phyloP scores from a whole-genome alignment of 257 asterid species.

The Penstemon newberryi region DNA sequence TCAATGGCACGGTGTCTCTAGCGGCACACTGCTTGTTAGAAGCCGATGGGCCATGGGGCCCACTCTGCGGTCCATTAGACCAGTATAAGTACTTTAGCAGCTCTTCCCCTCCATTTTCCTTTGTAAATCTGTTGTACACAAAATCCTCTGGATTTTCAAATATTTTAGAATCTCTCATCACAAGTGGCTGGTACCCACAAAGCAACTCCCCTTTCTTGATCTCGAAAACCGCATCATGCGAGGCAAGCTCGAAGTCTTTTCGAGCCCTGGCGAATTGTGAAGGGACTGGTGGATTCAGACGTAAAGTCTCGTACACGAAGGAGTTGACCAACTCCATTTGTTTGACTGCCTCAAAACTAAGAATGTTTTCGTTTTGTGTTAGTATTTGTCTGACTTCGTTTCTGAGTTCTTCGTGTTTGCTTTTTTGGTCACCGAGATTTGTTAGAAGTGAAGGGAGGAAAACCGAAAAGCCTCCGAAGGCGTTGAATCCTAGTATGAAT shows the following conservation, averaged over 20 bases:
- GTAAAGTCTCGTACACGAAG: constrained; percentile 72
- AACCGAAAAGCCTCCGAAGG: constrained; percentile 74
- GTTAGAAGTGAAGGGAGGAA: constrained; percentile 41
- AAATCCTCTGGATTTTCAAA: constrained; percentile 73
- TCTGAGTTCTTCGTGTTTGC: constrained; percentile 47
- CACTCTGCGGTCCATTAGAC: constrained; percentile 93
- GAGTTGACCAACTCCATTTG: constrained; percentile 72
- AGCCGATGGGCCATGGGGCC: constrained; percentile 47
- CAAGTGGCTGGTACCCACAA: constrained; percentile 72
- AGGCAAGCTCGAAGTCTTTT: constrained; percentile 61
- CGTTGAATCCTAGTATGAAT: constrained; percentile 81
- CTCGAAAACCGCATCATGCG: constrained; percentile 53
- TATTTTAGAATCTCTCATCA: constrained; percentile 72
- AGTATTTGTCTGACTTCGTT: constrained; percentile 57
- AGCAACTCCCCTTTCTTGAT: constrained; percentile 90
- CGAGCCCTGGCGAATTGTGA: constrained; percentile 76
- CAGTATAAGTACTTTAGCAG: constrained; percentile 67
- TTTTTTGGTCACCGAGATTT: constrained; percentile 45
- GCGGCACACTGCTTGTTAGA: constrained; percentile 83
- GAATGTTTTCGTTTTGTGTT: constrained; percentile 23
- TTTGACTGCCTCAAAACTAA: constrained; percentile 52
- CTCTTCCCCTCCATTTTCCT: constrained; percentile 51
- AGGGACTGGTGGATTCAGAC: constrained; percentile 82
- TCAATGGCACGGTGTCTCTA: constrained; percentile 56
- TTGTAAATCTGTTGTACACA: constrained; percentile 53